Percentiles rank a stretch among this genome's conserved stretches.
Conservation (phyloP, 1,284 basidiomycete species). For the Cutaneotrichosporon sp. region DNA sequence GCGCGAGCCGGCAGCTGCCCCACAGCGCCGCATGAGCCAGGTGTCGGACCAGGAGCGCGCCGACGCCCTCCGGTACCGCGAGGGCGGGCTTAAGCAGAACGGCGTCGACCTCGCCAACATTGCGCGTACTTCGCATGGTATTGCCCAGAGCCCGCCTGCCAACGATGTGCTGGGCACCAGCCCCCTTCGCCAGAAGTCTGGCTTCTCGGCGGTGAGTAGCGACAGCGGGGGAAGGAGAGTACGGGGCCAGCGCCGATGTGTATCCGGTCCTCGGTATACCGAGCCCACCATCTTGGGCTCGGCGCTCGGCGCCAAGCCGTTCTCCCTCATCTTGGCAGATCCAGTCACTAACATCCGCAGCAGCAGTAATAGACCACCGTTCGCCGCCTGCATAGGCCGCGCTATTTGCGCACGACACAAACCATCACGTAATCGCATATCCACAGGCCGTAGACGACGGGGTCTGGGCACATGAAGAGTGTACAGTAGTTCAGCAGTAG, state of each 20-base stretch:
- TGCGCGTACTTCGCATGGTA: constrained; percentile 71
- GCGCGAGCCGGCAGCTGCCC: constrained; percentile 20
- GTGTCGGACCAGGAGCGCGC: constrained; percentile 63
- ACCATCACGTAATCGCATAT: constrained; percentile 63
- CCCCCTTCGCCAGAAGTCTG: constrained; percentile 46
- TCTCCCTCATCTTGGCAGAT: not conserved
- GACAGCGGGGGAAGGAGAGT: not conserved
- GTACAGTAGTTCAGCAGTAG: constrained; percentile 1
- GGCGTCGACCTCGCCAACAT: constrained; percentile 66
- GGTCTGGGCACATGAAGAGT: not conserved
- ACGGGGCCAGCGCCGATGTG: not conserved
- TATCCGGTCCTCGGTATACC: too few species aligned
- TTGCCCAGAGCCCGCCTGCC: constrained; percentile 59
- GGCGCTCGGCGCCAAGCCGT: too few species aligned
- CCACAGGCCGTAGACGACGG: not conserved
- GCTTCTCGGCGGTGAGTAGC: constrained; percentile 25
- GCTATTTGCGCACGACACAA: not conserved
- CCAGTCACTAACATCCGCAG: not conserved
- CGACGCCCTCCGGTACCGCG: constrained; percentile 40
- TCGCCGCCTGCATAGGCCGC: too few species aligned
- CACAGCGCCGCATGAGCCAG: constrained; percentile 39
- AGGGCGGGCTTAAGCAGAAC: constrained; percentile 42
- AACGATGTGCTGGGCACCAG: constrained; percentile 40
- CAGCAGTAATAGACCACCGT: constrained; percentile 8
- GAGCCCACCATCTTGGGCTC: too few species aligned